A percentile compares a stretch with the other conserved stretches of the same genome.
Conservation (phyloP, 2,329 filamentous ascomycete genomes). For the Cladosporium sp. region DNA sequence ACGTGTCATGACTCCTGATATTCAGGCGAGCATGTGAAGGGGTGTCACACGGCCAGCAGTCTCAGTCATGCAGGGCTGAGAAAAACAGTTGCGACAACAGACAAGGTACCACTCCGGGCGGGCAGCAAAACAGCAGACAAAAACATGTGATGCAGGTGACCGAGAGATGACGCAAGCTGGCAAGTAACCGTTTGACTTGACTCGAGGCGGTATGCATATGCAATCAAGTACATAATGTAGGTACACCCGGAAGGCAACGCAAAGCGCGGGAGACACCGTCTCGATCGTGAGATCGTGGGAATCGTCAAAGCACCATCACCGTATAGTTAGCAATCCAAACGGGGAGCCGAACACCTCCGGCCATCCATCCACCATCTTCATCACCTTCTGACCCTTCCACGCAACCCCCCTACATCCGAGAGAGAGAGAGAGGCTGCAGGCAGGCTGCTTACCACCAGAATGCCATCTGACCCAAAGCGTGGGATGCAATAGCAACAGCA, state of each 20-base stretch:
- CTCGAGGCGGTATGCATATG: neutral
- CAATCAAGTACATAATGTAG: neutral
- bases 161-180: conserved; percentile 9
- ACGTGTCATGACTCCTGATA: conserved; percentile 9
- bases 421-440: neutral
- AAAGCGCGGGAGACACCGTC: neutral
- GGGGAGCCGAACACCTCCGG: conserved; percentile 10
- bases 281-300: neutral
- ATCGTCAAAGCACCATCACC: neutral
- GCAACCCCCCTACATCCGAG: neutral
- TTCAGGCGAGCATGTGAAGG: conserved; percentile 8
- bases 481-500: conserved; percentile 14
- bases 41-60: conserved; percentile 13
- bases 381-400: neutral
- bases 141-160: conserved; percentile 16
- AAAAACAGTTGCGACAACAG: conserved; percentile 4
- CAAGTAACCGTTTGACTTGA: neutral
- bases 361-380: neutral
- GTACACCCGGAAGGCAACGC: conserved; percentile 12
- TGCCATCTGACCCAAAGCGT: conserved; percentile 8
- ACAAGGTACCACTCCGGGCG: neutral
- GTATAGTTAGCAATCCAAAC: neutral
- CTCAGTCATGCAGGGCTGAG: conserved; percentile 18
- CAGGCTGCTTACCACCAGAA: conserved; percentile 1
- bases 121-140: neutral